phyloP scores from a whole-genome alignment of 805 yeast species.

The Nakazawaea molendinolei region DNA sequence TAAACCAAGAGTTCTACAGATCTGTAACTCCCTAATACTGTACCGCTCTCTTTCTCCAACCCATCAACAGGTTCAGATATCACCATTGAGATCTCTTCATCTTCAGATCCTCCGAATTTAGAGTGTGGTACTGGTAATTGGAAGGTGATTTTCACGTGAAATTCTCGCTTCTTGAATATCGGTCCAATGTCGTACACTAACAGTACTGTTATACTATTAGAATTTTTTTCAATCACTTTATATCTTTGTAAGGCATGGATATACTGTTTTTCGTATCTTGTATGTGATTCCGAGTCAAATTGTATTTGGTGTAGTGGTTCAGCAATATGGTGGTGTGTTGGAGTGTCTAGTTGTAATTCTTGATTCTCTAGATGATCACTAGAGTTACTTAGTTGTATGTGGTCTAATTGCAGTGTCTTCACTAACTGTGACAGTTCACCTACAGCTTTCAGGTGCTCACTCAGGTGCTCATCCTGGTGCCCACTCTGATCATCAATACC shows the following conservation, averaged over 20 bases:
- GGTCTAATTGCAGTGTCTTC: too few species aligned
- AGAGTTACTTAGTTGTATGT: too few species aligned
- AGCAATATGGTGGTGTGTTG: too few species aligned
- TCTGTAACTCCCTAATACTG: conserved; percentile 27
- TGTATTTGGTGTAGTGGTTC: too few species aligned
- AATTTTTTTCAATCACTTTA: conserved; percentile 16
- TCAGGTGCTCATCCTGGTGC: too few species aligned
- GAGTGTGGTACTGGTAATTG: conserved; percentile 19
- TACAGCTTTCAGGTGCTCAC: too few species aligned
- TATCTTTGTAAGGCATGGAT: conserved; percentile 26
- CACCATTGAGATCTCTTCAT: conserved; percentile 24
- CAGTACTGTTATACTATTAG: conserved; percentile 23
- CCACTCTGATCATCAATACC: too few species aligned
- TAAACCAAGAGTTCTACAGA: conserved; percentile 28
- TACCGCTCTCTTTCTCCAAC: conserved; percentile 14
- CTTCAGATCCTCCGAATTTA: conserved; percentile 1
- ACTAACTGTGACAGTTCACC: too few species aligned
- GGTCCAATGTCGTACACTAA: conserved; percentile 31
- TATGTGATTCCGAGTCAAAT: conserved; percentile 16
- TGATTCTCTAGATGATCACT: too few species aligned
- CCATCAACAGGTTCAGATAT: conserved; percentile 19
- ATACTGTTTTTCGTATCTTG: conserved; percentile 26
- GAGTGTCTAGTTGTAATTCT: too few species aligned
- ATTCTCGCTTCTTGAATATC: conserved; percentile 29
- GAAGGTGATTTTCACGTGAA: conserved; percentile 25